Evolutionary conservation across 2,329 filamentous ascomycete genomes (phyloP), one percentile per base, ranked within the genome.

Genomic region (Seiridium cupressi): DNA sequence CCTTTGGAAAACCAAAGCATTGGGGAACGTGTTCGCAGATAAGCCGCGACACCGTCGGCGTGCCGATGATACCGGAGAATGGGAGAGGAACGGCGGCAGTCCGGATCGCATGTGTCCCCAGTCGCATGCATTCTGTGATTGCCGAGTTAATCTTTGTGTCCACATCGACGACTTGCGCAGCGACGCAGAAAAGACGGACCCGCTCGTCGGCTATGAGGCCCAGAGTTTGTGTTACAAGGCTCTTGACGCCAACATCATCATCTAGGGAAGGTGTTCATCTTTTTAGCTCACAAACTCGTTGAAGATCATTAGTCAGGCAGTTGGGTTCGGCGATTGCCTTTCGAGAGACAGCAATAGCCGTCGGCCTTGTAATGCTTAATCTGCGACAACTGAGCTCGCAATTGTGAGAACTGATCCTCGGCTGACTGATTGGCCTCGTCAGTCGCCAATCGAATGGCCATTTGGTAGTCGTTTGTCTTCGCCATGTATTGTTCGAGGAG

Each of bases 401-500:
- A 18, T 32, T 51, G 48, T 2, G 48, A 34, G 48, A 51, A 51
- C 7, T 51, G 48, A 38, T 51, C 48, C 11, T 51, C 48, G 3
- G 48, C 48, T 11, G 48, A 51, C 26, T 62, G 61, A 32, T 66
- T 67, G 49, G 66, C 65, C 7, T 67, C 64, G 32, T 65, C 63
- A 38, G 64, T 63, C 1, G 66, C 62, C 38, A 61, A 60, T 6
- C 65, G 61, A 13, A 55, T 38, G 51, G 63, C 60, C 51, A 64
- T 60, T 6, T 63, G 58, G 32, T 66, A 62, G 9, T 65, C 61
- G 2, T 64, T 54, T 2, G 61, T 58, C 8, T 55, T 64, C 47
- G 61, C 64, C 48, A 66, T 64, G 38, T 67, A 59, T n/a, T 66
- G 61, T 42, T 67, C 66, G n/a, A 70, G 55, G 34, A 66, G 68